A percentile compares a stretch with the other conserved stretches of the same genome.
phyloP scores from a whole-genome alignment of 306 rosid genomes.

The Canavalia ensiformis region DNA sequence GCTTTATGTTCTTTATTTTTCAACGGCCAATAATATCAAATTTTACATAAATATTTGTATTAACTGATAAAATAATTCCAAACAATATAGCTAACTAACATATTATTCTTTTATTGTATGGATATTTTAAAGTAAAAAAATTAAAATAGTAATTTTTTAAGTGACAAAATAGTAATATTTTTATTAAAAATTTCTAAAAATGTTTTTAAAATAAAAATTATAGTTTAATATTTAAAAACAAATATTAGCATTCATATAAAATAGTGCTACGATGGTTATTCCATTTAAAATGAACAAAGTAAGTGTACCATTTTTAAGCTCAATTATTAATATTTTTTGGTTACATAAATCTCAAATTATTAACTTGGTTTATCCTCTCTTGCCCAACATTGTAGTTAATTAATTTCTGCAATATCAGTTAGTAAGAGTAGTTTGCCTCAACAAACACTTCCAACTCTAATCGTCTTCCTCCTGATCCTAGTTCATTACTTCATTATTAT shows the following conservation, averaged over 20 bases:
- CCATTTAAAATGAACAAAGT: neutral
- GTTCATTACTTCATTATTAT: neutral
- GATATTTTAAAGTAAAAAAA: no score
- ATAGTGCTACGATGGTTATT: neutral
- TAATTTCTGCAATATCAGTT: neutral
- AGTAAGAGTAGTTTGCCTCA: neutral
- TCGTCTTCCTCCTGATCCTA: neutral
- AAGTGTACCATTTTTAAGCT: no score
- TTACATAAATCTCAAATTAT: no score
- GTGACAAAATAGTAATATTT: no score
- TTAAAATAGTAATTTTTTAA: no score
- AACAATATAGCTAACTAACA: neutral
- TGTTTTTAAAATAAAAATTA: no score
- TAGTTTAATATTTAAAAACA: no score
- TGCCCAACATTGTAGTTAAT: neutral
- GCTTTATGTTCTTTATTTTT: slow-evolving; percentile 2
- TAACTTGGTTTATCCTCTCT: neutral
- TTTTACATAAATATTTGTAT: neutral
- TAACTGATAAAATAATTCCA: neutral
- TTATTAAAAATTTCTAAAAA: no score
- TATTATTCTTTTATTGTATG: no score
- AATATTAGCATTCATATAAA: neutral
- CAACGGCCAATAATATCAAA: neutral
- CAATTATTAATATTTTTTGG: no score
- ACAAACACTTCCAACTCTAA: slow-evolving; percentile 19